These are phyloP conservation scores for Gossypium anomalum DNA, from an alignment of 345 rosid species.

Conservation along the genomic window DNA sequence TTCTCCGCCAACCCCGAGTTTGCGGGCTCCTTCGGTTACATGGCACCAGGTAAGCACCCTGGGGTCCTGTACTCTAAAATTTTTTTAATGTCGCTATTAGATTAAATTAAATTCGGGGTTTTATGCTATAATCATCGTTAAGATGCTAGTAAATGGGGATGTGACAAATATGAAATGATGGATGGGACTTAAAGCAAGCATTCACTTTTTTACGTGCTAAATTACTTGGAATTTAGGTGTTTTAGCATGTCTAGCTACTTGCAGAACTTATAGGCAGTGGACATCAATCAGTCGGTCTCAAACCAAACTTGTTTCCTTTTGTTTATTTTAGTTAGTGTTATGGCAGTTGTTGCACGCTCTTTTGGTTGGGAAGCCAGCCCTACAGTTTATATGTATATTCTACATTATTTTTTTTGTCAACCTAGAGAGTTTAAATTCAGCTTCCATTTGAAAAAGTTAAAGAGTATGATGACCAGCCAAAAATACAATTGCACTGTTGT, in stretches of 20 bases:
- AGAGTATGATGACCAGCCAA: background rate
- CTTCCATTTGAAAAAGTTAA: background rate
- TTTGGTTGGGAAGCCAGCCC: background rate
- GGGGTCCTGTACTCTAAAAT: background rate
- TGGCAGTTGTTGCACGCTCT: background rate
- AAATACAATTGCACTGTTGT: background rate
- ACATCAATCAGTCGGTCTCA: background rate
- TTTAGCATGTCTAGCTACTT: background rate
- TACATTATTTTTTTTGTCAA: no score
- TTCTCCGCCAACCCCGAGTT: conserved; percentile 51
- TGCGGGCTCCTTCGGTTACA: conserved; percentile 92
- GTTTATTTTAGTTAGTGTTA: background rate
- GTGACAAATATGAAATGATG: conserved; percentile 9
- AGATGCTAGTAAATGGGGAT: background rate
- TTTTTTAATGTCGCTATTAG: background rate
- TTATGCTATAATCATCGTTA: background rate
- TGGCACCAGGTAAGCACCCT: conserved; percentile 67
- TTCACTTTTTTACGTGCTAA: background rate
- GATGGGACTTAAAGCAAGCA: conserved; percentile 6
- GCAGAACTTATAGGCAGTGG: background rate
- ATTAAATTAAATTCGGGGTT: conserved; percentile 5
- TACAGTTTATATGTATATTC: background rate
- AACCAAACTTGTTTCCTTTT: background rate
- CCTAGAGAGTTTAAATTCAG: background rate
- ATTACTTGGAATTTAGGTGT: background rate